A percentile compares a stretch with the other conserved stretches of the same genome.
Conservation (phyloP, 192 early-diverging fungal genomes). For the Rhizophagus clarus region DNA sequence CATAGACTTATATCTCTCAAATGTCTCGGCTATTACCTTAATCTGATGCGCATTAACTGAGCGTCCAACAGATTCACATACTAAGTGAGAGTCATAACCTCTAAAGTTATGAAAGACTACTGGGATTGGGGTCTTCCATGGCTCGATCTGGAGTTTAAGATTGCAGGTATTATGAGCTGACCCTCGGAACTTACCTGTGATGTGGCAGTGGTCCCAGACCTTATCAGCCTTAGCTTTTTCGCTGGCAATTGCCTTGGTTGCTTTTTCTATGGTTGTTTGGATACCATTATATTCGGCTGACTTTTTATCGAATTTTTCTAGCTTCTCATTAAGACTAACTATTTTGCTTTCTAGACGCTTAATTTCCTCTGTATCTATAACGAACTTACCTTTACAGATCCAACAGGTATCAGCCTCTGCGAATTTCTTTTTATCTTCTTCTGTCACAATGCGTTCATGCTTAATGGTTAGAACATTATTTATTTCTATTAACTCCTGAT, state of each 20-base stretch:
- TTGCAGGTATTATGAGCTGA: neutral
- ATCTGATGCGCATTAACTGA: conserved; percentile 20
- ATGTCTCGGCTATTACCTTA: neutral
- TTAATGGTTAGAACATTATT: conserved; percentile 6
- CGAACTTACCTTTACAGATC: conserved; percentile 3
- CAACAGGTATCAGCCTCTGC: neutral
- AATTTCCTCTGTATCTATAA: neutral
- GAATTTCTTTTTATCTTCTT: conserved; percentile 3
- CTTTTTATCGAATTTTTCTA: too few species aligned
- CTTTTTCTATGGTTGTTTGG: too few species aligned
- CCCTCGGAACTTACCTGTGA: neutral
- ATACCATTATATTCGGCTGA: too few species aligned
- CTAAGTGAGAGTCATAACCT: conserved; percentile 9
- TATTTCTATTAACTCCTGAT: neutral
- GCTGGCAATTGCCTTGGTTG: too few species aligned
- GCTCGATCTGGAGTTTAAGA: neutral
- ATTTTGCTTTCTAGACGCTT: too few species aligned
- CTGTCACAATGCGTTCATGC: neutral
- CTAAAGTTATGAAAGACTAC: conserved; percentile 14
- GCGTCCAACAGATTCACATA: conserved; percentile 13
- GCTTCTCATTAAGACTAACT: too few species aligned
- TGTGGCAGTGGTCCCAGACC: neutral
- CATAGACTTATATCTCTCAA: conserved; percentile 2
- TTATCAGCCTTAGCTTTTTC: neutral
- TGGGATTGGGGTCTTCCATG: conserved; percentile 13